Conservation (phyloP, 2,329 filamentous ascomycete genomes). For the Arthrobotrys sphaeroides region DNA sequence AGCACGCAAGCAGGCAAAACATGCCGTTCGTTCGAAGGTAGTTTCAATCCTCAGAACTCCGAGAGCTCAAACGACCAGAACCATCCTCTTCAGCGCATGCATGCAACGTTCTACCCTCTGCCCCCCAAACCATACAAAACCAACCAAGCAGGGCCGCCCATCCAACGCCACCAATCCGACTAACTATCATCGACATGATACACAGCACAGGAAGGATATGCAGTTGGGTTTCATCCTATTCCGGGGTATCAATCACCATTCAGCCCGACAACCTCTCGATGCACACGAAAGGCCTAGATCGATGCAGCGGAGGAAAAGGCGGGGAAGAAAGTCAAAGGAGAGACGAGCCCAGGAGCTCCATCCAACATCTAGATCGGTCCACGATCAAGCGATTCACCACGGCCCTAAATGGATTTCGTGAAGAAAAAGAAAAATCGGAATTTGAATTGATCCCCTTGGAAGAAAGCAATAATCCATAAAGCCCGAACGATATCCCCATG, state of each 20-base stretch:
- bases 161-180: background rate
- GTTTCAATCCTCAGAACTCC: too few species aligned
- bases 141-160: background rate
- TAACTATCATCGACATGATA: background rate
- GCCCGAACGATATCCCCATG: constrained; percentile 53
- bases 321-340: background rate
- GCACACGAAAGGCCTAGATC: background rate
- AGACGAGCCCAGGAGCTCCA: background rate
- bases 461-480: constrained; percentile 45
- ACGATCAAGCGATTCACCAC: too few species aligned
- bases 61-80: background rate
- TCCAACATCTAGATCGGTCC: background rate
- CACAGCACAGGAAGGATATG: background rate
- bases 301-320: background rate
- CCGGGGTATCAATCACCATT: background rate
- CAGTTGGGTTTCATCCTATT: constrained; percentile 6
- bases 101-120: background rate
- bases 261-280: background rate
- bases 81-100: background rate
- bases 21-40: background rate
- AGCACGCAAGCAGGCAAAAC: background rate
- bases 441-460: constrained; percentile 42
- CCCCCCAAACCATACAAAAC: background rate
- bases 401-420: too few species aligned
- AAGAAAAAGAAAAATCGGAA: constrained; percentile 14